These are phyloP conservation scores for Ustilago tritici DNA, from an alignment of 1,284 basidiomycete species.

Conservation along the genomic window DNA sequence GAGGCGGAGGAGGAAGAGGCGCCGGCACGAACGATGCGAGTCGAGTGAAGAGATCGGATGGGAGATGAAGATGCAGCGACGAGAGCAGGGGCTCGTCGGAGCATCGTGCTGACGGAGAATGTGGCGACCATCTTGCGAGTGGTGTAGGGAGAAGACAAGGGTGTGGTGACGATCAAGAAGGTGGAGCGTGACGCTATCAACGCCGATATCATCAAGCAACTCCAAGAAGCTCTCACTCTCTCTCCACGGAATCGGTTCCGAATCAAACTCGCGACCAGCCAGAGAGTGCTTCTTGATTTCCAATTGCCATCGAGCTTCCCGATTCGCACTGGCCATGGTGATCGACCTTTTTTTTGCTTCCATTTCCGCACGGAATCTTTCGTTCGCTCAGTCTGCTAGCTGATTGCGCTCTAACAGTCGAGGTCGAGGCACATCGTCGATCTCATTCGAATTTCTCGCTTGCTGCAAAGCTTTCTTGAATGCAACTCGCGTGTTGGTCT, in stretches of 20 bases:
- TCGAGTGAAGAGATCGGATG: conserved; percentile 47
- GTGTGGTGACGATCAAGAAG: conserved; percentile 9
- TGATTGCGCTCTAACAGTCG: conserved; percentile 3
- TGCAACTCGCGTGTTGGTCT: conserved; percentile 31
- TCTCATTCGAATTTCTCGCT: conserved; percentile 15
- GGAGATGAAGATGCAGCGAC: conserved; percentile 14
- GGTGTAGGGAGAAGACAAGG: not conserved
- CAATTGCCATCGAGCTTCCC: conserved; percentile 5
- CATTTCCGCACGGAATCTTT: conserved; percentile 3
- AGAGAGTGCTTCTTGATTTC: conserved; percentile 2
- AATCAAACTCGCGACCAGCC: conserved; percentile 1
- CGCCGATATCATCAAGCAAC: conserved; percentile 10
- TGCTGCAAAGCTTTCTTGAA: not conserved
- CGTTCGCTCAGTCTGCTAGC: not conserved
- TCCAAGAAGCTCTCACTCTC: conserved; percentile 4
- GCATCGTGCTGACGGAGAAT: conserved; percentile 19
- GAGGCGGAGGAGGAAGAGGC: conserved; percentile 32
- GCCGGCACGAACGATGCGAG: conserved; percentile 30
- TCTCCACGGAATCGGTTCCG: conserved; percentile 15
- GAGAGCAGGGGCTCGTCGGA: conserved; percentile 25
- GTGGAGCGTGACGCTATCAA: not conserved
- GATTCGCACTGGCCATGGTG: not conserved
- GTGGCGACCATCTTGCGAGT: conserved; percentile 33
- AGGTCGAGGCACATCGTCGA: conserved; percentile 8
- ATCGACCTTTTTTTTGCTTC: conserved; percentile 5